Percentiles rank a stretch among this genome's conserved stretches.
phyloP scores from a whole-genome alignment of 768 basidiomycete genomes.

The Filobasidium wieringae region DNA sequence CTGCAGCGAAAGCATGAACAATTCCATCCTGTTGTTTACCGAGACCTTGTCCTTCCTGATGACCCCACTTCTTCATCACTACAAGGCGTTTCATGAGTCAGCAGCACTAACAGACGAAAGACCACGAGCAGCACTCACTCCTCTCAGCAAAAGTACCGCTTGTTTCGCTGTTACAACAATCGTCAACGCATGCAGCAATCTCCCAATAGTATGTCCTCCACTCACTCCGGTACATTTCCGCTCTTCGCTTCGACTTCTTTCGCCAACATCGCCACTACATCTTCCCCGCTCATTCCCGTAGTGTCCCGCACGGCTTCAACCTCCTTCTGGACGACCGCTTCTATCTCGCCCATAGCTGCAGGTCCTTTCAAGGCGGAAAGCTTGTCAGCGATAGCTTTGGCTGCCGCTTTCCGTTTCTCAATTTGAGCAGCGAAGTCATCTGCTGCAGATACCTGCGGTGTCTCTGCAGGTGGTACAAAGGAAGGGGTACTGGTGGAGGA shows the following conservation, averaged over 20 bases:
- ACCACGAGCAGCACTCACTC: slow-evolving; percentile 19
- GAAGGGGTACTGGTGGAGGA: background rate
- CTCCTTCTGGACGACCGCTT: background rate
- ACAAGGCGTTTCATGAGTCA: background rate
- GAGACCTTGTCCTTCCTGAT: slow-evolving; percentile 84
- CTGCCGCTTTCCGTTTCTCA: slow-evolving; percentile 28
- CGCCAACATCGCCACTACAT: slow-evolving; percentile 12
- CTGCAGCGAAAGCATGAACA: slow-evolving; percentile 73
- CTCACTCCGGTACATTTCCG: slow-evolving; percentile 22
- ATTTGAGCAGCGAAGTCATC: slow-evolving; percentile 20
- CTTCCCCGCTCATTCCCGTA: slow-evolving; percentile 7
- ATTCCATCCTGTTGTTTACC: slow-evolving; percentile 76
- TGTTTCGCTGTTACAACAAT: slow-evolving; percentile 7
- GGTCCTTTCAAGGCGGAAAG: slow-evolving; percentile 16
- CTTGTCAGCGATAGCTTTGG: slow-evolving; percentile 34
- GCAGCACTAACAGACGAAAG: background rate
- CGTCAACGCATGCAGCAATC: background rate
- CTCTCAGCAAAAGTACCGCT: slow-evolving; percentile 29
- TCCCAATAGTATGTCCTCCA: background rate
- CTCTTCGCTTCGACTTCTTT: slow-evolving; percentile 4
- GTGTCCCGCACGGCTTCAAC: background rate
- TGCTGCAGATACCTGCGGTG: background rate
- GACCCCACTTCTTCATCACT: slow-evolving; percentile 93
- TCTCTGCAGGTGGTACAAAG: background rate
- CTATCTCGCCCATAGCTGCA: background rate